Evolutionary conservation across 306 rosid genomes (phyloP), one percentile per base, ranked within the genome.

Genomic region (Lathyrus sativus): DNA sequence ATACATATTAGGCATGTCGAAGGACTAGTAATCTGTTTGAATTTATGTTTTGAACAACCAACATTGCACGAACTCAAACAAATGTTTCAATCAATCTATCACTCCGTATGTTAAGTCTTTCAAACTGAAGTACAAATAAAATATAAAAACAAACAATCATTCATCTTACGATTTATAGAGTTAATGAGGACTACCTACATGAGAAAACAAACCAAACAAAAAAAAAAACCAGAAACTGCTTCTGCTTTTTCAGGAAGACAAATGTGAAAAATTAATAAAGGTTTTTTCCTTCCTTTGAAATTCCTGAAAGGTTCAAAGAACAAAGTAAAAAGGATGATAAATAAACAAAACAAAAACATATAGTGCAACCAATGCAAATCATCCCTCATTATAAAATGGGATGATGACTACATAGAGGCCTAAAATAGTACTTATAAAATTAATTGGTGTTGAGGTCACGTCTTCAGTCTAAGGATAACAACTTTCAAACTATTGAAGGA

Each of bases 311-410:
- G 63, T 67, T 65, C 43, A 62, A 74, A 49, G 71, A 65, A 74
- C 70, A 74, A 65, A 44, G 37, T 5, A 19, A 62, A 37, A 72
- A 45, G 1, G 80, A 75, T 31, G 74, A 75, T 33, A 22, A 53
- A 37, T 62, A 77, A 67, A 73, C 13, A 72, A 31, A 69, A 75
- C 29, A 54, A 68, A 72, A 35, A 68, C 31, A 72, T 60, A 68
- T 56, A 78, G 62, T 29, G 77, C 62, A 73, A 65, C 77, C 72
- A 56, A 57, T 76, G 81, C 68, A 70, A 73, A 44, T 18, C 76
- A 78, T 24, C 76, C 82, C 86, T 66, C 72, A 46, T 66, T 18
- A 74, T 45, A 78, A 80, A 74, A 78, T 38, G 80, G 76, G 85
- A 63, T 41, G 82, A 67, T 62, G 75, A 74, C 79, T 57, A 77